Evolutionary conservation across 495 filamentous ascomycete genomes (phyloP), one percentile per base, ranked within the genome.

Genomic region (Penicillium cosmopolitanum): DNA sequence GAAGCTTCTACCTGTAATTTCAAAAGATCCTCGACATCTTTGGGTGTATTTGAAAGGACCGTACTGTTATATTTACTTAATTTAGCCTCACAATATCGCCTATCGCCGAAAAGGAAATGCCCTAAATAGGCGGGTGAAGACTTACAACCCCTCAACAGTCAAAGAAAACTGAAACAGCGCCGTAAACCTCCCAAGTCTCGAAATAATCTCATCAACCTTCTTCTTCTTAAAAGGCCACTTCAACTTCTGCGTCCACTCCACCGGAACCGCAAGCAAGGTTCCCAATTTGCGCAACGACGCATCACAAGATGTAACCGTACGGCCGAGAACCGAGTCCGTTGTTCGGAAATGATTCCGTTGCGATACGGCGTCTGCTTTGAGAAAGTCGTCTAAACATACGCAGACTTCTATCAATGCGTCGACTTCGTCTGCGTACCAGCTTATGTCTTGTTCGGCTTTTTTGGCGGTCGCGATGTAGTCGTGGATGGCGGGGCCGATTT

Each of bases 391-490:
- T 8, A 44, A 5, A 44, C 42, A 44, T 4, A 44, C 42, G n/a
- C 42, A 44, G 42, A 44, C 42, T 44, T 44, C 42, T 16, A 44
- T 44, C 16, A 44, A 19, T 16, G 42, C 42, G 16, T 44, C 42
- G 13, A 44, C 42, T 19, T 44, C 42, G 16, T 44, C 42, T 5
- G 42, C 42, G n/a, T 44, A 44, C 42, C 42, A 44, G 4, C n/a
- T 18, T 16, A 44, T 19, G n/a, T 44, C 42, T 44, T 16, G 16
- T 5, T 44, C 42, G 15, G 42, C 42, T 4, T 44, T 16, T 18
- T 8, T 44, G 42, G 42, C 42, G n/a, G 16, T 44, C 8, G 42
- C n/a, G 42, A 44, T 44, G 42, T 44, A 44, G 42, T 44, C 42
- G 16, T 44, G 42, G 42, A 44, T 44, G 42, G 42, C 42, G 42